Evolutionary conservation across 2,329 filamentous ascomycete species (phyloP).

Genomic region (Hypoxylon sp.): DNA sequence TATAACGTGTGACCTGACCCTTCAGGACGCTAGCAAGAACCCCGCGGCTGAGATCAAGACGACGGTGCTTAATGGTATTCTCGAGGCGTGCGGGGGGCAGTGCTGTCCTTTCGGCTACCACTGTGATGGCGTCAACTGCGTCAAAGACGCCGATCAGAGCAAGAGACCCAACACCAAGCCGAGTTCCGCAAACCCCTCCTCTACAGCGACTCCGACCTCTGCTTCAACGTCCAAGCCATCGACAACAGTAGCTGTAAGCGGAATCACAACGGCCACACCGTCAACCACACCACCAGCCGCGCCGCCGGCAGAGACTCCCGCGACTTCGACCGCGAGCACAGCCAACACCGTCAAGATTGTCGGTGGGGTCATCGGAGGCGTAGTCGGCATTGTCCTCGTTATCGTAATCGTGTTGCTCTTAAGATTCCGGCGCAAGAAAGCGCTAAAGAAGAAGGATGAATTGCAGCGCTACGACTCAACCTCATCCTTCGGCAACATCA

Average conservation of each 20-base stretch:
- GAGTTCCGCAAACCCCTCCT: constrained; percentile 17
- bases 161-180: constrained; percentile 45
- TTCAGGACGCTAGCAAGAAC: constrained; percentile 71
- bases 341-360: constrained; percentile 53
- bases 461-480: constrained; percentile 39
- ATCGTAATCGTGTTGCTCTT: constrained; percentile 37
- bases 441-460: constrained; percentile 10
- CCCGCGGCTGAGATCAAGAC: constrained; percentile 77
- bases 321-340: constrained; percentile 33
- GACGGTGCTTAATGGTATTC: constrained; percentile 68
- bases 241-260: constrained; percentile 36
- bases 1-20: constrained; percentile 74
- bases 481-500: constrained; percentile 52
- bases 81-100: constrained; percentile 70
- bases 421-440: constrained; percentile 45
- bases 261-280: constrained; percentile 34
- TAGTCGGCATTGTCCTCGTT: constrained; percentile 44
- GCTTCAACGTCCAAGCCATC: constrained; percentile 19
- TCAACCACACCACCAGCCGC: constrained; percentile 13
- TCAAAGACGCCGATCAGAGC: constrained; percentile 67
- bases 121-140: constrained; percentile 70
- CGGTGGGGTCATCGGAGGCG: constrained; percentile 51
- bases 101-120: constrained; percentile 83
- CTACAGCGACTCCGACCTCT: not conserved
- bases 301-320: constrained; percentile 37